Evolutionary conservation across 1,284 basidiomycete species (phyloP).

Genomic region (Cryptococcus jaspeensis): DNA sequence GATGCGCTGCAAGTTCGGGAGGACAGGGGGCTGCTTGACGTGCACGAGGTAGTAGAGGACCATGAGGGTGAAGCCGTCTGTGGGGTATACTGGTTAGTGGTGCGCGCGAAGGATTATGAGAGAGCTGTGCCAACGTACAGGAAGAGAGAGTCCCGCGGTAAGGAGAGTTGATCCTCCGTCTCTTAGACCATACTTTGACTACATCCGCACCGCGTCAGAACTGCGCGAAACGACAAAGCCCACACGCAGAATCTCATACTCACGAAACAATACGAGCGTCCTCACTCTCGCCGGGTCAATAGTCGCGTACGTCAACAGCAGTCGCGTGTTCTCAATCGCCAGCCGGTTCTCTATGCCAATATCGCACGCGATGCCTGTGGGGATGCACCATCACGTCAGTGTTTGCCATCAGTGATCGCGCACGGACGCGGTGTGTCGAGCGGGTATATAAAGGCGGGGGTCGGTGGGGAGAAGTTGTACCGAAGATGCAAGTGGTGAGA

Average conservation of each 20-base stretch:
- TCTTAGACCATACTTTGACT: conserved; percentile 99
- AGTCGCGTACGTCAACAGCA: conserved; percentile 96
- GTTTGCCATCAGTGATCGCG: not conserved
- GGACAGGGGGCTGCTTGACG: conserved; percentile 90
- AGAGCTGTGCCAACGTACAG: conserved; percentile 47
- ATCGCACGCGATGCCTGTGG: conserved; percentile 75
- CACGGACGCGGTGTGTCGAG: not conserved
- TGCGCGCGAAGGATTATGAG: not conserved
- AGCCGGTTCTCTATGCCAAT: conserved; percentile 98
- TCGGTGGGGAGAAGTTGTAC: not conserved
- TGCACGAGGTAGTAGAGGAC: conserved; percentile 97
- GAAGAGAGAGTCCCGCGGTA: conserved; percentile 95
- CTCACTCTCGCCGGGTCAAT: conserved; percentile 91
- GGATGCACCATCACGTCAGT: conserved; percentile 4
- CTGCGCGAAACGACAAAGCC: not conserved
- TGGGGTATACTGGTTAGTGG: conserved; percentile 4
- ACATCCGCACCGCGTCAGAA: not conserved
- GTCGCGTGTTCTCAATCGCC: conserved; percentile 92
- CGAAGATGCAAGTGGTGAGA: not conserved
- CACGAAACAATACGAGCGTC: conserved; percentile 91
- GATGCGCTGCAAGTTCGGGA: conserved; percentile 88
- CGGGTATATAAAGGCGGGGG: not conserved
- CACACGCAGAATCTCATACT: conserved; percentile 2
- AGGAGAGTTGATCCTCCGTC: conserved; percentile 96
- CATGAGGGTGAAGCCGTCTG: conserved; percentile 89